Conservation (phyloP, 208 protist genomes). For the Novymonas esmeraldas region DNA sequence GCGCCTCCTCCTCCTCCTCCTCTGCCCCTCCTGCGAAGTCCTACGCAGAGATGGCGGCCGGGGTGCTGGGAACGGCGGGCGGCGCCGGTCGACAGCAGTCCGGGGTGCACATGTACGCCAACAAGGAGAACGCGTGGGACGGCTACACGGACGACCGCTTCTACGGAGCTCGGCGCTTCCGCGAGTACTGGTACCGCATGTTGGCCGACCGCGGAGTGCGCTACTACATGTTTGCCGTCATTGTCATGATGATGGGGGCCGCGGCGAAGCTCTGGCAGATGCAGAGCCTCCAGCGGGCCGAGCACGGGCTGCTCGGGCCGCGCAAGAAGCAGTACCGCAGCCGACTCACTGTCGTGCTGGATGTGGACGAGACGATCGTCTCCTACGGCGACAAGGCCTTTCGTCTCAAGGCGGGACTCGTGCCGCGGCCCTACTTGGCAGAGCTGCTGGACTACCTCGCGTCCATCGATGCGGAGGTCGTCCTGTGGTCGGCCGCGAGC, state of each 20-base stretch:
- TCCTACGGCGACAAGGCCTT: constrained; percentile 93
- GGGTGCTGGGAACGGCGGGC: constrained; percentile 23
- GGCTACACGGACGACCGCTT: constrained; percentile 84
- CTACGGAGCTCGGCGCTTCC: constrained; percentile 80
- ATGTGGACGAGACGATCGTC: constrained; percentile 90
- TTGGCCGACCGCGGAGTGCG: constrained; percentile 66
- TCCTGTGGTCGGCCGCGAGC: constrained; percentile 87
- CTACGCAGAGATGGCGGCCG: constrained; percentile 38
- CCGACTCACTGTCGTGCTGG: constrained; percentile 83
- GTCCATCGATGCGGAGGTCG: constrained; percentile 86
- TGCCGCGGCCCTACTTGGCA: constrained; percentile 79
- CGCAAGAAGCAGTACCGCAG: constrained; percentile 81
- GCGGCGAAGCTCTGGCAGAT: constrained; percentile 65
- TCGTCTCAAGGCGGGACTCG: constrained; percentile 81
- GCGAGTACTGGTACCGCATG: constrained; percentile 77
- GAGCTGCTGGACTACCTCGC: constrained; percentile 89
- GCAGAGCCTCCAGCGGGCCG: constrained; percentile 50
- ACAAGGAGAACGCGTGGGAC: constrained; percentile 88
- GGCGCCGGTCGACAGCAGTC: constrained; percentile 17
- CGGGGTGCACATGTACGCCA: constrained; percentile 88
- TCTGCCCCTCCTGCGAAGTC: constrained; percentile 18
- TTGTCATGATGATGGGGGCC: constrained; percentile 52
- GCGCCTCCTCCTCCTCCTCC: background rate
- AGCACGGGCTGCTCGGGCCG: constrained; percentile 75
- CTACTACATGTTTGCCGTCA: constrained; percentile 81